Percentiles rank a stretch among this genome's conserved stretches.
Evolutionary conservation across 257 asterid genomes (phyloP).

Genomic region (Marsdenia floribunda): DNA sequence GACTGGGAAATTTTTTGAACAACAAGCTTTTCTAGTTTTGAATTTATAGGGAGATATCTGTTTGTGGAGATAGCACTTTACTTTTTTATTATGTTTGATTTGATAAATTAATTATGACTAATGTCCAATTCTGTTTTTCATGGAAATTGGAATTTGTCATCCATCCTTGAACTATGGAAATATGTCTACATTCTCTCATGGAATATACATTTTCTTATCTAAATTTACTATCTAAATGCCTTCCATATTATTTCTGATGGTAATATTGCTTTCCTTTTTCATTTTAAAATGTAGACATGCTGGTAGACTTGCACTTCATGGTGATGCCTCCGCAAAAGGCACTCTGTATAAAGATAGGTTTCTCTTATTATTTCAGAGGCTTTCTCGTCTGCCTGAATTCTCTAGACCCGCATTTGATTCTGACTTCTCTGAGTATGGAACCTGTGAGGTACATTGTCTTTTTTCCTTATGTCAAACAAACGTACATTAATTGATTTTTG

Average conservation of each 20-base stretch:
- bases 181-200: neutral
- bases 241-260: neutral
- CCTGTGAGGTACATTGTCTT: slow-evolving; percentile 61
- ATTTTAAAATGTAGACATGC: slow-evolving; percentile 40
- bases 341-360: slow-evolving; percentile 78
- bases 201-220: neutral
- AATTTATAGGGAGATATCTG: neutral
- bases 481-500: neutral
- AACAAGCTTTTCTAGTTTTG: neutral
- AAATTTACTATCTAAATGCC: neutral
- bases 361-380: slow-evolving; percentile 66
- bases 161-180: neutral
- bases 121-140: neutral
- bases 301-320: slow-evolving; percentile 73
- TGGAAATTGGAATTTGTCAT: neutral
- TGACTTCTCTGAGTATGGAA: slow-evolving; percentile 59
- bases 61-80: neutral
- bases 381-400: slow-evolving; percentile 85
- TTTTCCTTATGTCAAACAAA: neutral
- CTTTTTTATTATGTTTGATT: too few relatives aligned
- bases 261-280: neutral
- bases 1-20: neutral
- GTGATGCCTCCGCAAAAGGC: slow-evolving; percentile 86
- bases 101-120: neutral
- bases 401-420: slow-evolving; percentile 67